Percentiles rank a stretch among this genome's conserved stretches.
phyloP scores from a whole-genome alignment of 768 basidiomycete genomes.

The Lactifluus piperatus region DNA sequence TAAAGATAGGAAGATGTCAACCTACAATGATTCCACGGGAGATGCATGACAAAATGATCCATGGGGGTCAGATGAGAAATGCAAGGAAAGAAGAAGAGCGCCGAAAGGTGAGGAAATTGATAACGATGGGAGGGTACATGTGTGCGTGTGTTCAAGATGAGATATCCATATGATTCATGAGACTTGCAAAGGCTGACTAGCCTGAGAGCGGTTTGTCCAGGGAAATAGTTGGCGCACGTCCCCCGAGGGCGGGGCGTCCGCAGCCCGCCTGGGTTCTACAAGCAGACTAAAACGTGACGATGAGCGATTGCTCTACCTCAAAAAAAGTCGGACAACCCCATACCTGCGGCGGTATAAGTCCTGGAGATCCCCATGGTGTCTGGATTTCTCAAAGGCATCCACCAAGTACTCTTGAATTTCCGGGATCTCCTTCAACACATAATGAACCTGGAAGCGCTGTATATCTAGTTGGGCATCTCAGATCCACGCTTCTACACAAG shows the following conservation, averaged over 20 bases:
- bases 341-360: constrained; percentile 83
- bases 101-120: background rate
- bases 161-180: constrained; percentile 1
- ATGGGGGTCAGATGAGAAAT: constrained; percentile 12
- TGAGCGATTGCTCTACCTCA: constrained; percentile 13
- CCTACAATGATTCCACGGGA: constrained; percentile 15
- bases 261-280: constrained; percentile 75
- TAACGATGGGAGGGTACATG: constrained; percentile 2
- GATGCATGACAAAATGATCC: constrained; percentile 17
- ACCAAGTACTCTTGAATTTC: constrained; percentile 80
- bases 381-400: constrained; percentile 64
- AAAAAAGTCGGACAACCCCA: constrained; percentile 20
- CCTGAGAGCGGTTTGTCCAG: constrained; percentile 49
- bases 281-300: constrained; percentile 43
- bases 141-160: background rate
- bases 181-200: constrained; percentile 19
- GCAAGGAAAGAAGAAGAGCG: constrained; percentile 5
- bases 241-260: constrained; percentile 50
- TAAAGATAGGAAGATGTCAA: constrained; percentile 11
- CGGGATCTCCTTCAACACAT: constrained; percentile 79
- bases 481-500: background rate
- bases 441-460: constrained; percentile 85
- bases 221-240: constrained; percentile 76
- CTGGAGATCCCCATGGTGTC: constrained; percentile 72
- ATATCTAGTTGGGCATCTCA: constrained; percentile 46